Percentiles rank a stretch among this genome's conserved stretches.
Evolutionary conservation across 1,139 yeast genomes (phyloP).

Genomic region (Suzukiozyma palmioleophila): DNA sequence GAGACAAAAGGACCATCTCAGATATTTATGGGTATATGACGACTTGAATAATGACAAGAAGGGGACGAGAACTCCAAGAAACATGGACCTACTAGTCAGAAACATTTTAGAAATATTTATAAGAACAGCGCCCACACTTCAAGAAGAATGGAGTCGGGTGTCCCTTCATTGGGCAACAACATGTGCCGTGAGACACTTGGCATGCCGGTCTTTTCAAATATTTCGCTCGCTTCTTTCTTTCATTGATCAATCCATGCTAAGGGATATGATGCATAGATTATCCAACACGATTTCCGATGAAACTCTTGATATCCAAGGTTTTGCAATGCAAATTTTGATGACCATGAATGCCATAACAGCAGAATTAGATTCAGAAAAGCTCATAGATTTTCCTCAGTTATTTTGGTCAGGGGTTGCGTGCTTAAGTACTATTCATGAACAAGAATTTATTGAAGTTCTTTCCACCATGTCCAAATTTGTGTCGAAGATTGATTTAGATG

Average conservation of each 20-base stretch:
- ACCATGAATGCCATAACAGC: conserved; percentile 90
- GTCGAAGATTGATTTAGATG: conserved; percentile 80
- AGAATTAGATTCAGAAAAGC: conserved; percentile 69
- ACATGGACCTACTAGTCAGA: conserved; percentile 77
- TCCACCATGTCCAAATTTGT: conserved; percentile 79
- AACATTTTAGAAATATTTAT: conserved; percentile 58
- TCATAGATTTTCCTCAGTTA: conserved; percentile 85
- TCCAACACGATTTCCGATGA: conserved; percentile 92
- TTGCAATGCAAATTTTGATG: conserved; percentile 96
- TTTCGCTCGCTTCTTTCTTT: conserved; percentile 77
- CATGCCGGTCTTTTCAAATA: conserved; percentile 92
- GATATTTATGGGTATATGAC: conserved; percentile 76
- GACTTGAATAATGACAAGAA: conserved; percentile 73
- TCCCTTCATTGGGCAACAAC: conserved; percentile 95
- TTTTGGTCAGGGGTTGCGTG: conserved; percentile 98
- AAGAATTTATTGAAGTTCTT: conserved; percentile 83
- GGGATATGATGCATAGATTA: conserved; percentile 89
- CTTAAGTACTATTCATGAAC: conserved; percentile 84
- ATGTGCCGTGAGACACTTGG: conserved; percentile 95
- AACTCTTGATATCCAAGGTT: conserved; percentile 87
- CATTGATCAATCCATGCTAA: conserved; percentile 82
- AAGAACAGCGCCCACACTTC: conserved; percentile 48
- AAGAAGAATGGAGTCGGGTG: conserved; percentile 77
- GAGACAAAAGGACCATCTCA: conserved; percentile 37
- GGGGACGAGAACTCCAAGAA: conserved; percentile 83